Evolutionary conservation across 2,329 filamentous ascomycete genomes (phyloP), one percentile per base, ranked within the genome.

Genomic region (Davidsoniella australis): DNA sequence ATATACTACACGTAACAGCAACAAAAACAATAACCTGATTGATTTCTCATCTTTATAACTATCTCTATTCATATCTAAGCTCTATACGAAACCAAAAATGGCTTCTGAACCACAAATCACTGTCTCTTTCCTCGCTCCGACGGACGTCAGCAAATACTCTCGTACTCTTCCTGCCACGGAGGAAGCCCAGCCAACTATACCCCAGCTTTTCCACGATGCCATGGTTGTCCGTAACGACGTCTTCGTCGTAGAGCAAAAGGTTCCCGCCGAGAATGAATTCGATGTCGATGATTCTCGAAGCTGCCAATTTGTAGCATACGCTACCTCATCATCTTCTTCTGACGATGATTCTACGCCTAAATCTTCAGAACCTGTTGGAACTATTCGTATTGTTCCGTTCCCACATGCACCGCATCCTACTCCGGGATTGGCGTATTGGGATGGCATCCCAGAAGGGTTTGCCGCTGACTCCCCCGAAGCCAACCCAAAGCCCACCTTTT

Each of bases 251-350:
- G 78, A 81, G 58, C 78, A 82, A 57, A 57, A 63, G 0, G 66
- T 77, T 12, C 68, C 73, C 0, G 63, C 77, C 1, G 76, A 82
- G 37, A 75, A 78, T 55, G 88, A 96, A 62, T 72, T 85, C 55
- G 89, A 95, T 66, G 66, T 71, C 1, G 86, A 95, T 60, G 89
- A 96, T 62, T 56, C 72, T 1, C 75, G 84, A 36, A 80, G 78
- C 56, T 89, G 80, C 65, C 87, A 95, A 63, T 94, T 85, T 83
- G 80, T 94, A 26, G 69, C 80, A n/a, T 94, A 94, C 63, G 76
- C 77, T 44, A 78, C 72, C 20, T 4, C 17, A 10, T 9, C 12
- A 45, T 26, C 67, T 45, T 63, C 61, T 54, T 71, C 68, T 60
- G 20, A 23, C 5, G 20, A 23, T 23, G 4, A 23, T 5, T 62